phyloP scores from a whole-genome alignment of 305 asterid species.

The Solanum hybrid region DNA sequence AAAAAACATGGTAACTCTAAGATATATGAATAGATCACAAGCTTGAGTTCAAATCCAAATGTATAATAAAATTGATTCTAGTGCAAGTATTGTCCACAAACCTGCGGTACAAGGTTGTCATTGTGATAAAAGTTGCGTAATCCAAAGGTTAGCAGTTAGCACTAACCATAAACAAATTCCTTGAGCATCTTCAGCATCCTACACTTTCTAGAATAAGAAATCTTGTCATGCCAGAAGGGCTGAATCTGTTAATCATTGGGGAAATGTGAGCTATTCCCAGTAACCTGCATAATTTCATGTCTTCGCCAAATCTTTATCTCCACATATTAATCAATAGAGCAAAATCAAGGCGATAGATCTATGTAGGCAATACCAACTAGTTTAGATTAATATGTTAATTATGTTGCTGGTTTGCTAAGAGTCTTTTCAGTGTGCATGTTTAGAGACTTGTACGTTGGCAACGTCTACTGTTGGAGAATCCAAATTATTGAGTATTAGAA shows the following conservation, averaged over 20 bases:
- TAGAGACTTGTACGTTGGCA: background rate
- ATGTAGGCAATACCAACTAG: background rate
- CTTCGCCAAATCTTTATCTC: background rate
- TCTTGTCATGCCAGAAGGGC: background rate
- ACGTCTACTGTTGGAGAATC: background rate
- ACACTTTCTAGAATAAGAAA: slow-evolving; percentile 2
- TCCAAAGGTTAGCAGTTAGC: slow-evolving; percentile 29
- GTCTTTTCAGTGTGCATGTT: background rate
- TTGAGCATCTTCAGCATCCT: slow-evolving; percentile 30
- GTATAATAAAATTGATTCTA: background rate
- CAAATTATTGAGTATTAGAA: background rate
- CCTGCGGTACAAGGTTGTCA: slow-evolving; percentile 88
- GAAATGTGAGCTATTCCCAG: background rate
- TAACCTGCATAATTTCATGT: background rate
- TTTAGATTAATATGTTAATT: background rate
- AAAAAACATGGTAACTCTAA: background rate
- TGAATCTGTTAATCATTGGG: background rate
- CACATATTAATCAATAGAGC: background rate
- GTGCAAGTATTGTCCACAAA: slow-evolving; percentile 11
- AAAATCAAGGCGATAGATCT: background rate
- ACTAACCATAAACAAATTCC: slow-evolving; percentile 38
- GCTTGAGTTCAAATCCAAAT: background rate
- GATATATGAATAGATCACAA: background rate
- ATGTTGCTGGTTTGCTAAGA: background rate
- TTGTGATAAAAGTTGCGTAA: slow-evolving; percentile 38